Evolutionary conservation across 768 basidiomycete species (phyloP).

Genomic region (Cyathus striatus): DNA sequence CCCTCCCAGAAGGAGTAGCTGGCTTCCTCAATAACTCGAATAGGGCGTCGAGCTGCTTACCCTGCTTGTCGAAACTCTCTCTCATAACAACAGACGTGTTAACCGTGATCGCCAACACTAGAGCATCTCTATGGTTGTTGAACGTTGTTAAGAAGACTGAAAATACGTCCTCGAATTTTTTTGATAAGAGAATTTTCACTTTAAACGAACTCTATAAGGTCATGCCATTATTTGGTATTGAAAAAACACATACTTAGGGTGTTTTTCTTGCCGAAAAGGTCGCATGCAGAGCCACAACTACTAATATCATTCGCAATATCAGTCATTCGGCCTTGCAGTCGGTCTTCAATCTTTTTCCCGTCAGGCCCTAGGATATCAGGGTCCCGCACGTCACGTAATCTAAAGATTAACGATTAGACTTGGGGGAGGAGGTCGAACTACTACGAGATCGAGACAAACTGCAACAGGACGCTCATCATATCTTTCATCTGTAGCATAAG

Average conservation of each 20-base stretch:
- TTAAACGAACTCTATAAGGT: neutral
- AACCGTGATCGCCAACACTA: constrained; percentile 28
- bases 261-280: constrained; percentile 30
- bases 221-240: too few relatives aligned
- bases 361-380: constrained; percentile 15
- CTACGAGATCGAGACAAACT: constrained; percentile 20
- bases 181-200: constrained; percentile 32
- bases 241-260: constrained; percentile 24
- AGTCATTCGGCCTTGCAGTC: constrained; percentile 18
- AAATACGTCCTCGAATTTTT: constrained; percentile 32
- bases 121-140: too few relatives aligned
- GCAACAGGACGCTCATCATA: constrained; percentile 36
- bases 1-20: too few relatives aligned
- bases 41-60: too few relatives aligned
- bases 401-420: constrained; percentile 4
- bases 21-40: too few relatives aligned
- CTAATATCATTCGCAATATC: constrained; percentile 31
- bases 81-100: constrained; percentile 33
- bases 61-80: constrained; percentile 23
- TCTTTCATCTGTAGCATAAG: constrained; percentile 38
- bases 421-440: neutral
- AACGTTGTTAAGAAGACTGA: constrained; percentile 27
- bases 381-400: constrained; percentile 9
- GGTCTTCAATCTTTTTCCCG: constrained; percentile 14
- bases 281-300: constrained; percentile 30